Conservation (phyloP, 768 basidiomycete species). For the Pulveroboletus sp. region DNA sequence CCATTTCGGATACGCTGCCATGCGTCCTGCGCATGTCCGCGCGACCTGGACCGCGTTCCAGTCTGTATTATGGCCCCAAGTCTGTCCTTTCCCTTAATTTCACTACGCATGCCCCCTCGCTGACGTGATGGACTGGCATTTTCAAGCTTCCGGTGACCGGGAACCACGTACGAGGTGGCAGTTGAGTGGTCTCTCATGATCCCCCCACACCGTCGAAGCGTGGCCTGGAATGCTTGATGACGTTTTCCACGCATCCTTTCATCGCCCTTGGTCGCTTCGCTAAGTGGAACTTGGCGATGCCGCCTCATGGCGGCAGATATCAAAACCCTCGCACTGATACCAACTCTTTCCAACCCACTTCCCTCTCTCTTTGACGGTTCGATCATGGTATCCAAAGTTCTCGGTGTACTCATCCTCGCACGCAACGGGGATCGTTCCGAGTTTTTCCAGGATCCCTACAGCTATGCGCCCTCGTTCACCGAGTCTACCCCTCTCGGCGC, state of each 20-base stretch:
- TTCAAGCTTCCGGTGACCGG: constrained; percentile 22
- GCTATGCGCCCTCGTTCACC: constrained; percentile 58
- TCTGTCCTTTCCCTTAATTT: constrained; percentile 24
- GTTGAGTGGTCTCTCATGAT: constrained; percentile 15
- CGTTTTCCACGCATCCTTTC: constrained; percentile 20
- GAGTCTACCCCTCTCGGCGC: constrained; percentile 79
- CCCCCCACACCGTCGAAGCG: constrained; percentile 25
- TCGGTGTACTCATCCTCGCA: constrained; percentile 74
- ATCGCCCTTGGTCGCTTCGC: constrained; percentile 30
- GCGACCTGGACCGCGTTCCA: constrained; percentile 16
- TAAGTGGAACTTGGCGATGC: constrained; percentile 27
- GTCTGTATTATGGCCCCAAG: constrained; percentile 12
- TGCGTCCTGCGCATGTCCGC: constrained; percentile 26
- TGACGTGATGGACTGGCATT: constrained; percentile 26
- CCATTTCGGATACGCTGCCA: constrained; percentile 14
- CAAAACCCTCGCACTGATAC: constrained; percentile 23
- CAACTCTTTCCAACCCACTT: constrained; percentile 9
- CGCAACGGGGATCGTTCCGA: constrained; percentile 73
- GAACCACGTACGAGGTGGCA: constrained; percentile 24
- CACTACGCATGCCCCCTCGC: constrained; percentile 10
- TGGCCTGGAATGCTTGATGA: constrained; percentile 27
- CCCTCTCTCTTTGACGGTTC: constrained; percentile 13
- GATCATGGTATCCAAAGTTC: constrained; percentile 39
- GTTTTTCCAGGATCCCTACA: constrained; percentile 70
- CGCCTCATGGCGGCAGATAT: constrained; percentile 28